These are phyloP conservation scores for Globisporangium cylindrosporum DNA, from an alignment of 352 stramenopile species.

Conservation along the genomic window DNA sequence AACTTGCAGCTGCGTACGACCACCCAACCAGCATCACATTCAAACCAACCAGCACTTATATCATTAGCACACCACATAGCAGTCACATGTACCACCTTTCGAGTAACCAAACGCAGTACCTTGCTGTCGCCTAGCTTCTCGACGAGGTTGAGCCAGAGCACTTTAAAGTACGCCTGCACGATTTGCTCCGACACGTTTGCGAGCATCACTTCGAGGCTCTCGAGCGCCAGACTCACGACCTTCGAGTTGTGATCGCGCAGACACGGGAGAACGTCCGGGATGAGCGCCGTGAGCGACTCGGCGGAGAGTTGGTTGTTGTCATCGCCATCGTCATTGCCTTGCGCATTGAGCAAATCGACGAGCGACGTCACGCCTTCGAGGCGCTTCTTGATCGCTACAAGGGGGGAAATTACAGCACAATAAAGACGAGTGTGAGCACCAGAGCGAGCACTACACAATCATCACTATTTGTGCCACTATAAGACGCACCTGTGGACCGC, in stretches of 20 bases:
- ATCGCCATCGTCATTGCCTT: constrained; percentile 19
- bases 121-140: constrained; percentile 83
- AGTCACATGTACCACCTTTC: neutral
- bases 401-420: neutral
- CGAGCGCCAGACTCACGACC: constrained; percentile 58
- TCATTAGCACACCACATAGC: constrained; percentile 6
- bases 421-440: neutral
- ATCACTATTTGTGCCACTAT: neutral
- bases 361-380: constrained; percentile 61
- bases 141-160: constrained; percentile 63
- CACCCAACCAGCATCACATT: neutral
- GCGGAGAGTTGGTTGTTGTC: constrained; percentile 12
- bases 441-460: neutral
- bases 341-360: constrained; percentile 36
- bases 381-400: constrained; percentile 78
- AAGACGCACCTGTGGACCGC: constrained; percentile 42
- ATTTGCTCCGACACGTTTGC: constrained; percentile 37
- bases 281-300: constrained; percentile 41
- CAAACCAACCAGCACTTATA: neutral
- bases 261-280: constrained; percentile 63
- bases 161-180: constrained; percentile 53
- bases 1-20: constrained; percentile 29
- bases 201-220: constrained; percentile 60
- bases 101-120: constrained; percentile 11
- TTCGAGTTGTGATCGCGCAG: constrained; percentile 86